Evolutionary conservation across 2,329 filamentous ascomycete genomes (phyloP), one percentile per base, ranked within the genome.

Genomic region (Rhexocercosporidium sp.): DNA sequence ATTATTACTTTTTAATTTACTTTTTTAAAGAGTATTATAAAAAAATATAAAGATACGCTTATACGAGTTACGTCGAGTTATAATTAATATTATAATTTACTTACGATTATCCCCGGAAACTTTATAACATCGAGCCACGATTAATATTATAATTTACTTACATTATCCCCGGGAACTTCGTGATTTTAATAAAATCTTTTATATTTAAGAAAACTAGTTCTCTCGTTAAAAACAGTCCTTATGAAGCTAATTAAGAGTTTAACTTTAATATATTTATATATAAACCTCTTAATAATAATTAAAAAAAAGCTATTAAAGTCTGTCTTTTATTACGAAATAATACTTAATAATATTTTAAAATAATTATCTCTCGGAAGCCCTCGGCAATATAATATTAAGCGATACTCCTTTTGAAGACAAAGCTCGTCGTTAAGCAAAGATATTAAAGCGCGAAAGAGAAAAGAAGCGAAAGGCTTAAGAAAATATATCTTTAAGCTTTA

Each of bases 11-110:
- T 31, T 25, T 16, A 27, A 27, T 2, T 20, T n/a, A 54, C 8
- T 27, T 29, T 3, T 66, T 39, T 12, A 62, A 67, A 20, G 29
- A 20, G 4, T n/a, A 44, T 14, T 51, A 62, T 53, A 39, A 22
- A 7, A 46, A 41, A 27, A 25, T 53, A 5, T 37, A 34, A 5
- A 62, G 68, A 18, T 22, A 59, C 25, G 39, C 29, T 9, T 46
- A 34, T 31, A 59, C 65, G 0, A 47, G 31, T 5, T 62, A 69
- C 18, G 68, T 66, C 1, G 68, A 69, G 34, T 41, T 46, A 5
- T n/a, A 47, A 3, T 22, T 69, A 0, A 64, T 67, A 53, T 20
- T 69, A 1, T 69, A 41, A 31, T 69, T 41, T 29, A 63, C 65
- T 3, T 61, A 22, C 16, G n/a, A 69, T 9, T 46, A n/a, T n/a